Conservation (phyloP, 352 stramenopile genomes). For the Pythium pyrilobum region DNA sequence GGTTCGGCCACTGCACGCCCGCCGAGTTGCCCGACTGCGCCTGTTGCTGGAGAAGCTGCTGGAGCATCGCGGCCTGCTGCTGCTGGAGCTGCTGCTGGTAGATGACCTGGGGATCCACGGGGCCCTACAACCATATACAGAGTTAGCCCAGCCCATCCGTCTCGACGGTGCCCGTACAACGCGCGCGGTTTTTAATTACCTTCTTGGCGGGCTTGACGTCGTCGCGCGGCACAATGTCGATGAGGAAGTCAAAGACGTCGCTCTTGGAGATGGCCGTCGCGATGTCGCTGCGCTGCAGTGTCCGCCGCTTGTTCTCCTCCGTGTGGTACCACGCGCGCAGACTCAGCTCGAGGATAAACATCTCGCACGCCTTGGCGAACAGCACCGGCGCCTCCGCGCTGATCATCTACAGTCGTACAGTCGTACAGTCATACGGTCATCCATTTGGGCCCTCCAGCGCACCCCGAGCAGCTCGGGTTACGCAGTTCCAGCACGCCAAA, state of each 20-base stretch:
- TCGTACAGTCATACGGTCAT: no score
- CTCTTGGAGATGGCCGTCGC: constrained; percentile 88
- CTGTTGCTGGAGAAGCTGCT: constrained; percentile 84
- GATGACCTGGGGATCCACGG: constrained; percentile 63
- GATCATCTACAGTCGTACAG: constrained; percentile 90
- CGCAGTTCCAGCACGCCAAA: background rate
- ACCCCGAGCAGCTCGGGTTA: no score
- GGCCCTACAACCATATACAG: constrained; percentile 26
- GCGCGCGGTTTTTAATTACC: constrained; percentile 28
- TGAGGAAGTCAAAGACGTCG: constrained; percentile 91
- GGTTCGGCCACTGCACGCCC: constrained; percentile 64
- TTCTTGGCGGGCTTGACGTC: constrained; percentile 88
- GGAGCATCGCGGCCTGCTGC: constrained; percentile 83
- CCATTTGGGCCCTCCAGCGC: no score
- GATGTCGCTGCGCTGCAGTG: constrained; percentile 89
- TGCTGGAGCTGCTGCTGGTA: constrained; percentile 88
- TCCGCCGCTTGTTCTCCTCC: constrained; percentile 91
- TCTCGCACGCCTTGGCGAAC: constrained; percentile 93
- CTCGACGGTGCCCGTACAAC: background rate
- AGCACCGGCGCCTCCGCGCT: constrained; percentile 89
- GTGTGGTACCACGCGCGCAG: constrained; percentile 88
- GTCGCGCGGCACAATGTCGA: constrained; percentile 88
- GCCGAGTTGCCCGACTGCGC: constrained; percentile 46
- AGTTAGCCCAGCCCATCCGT: background rate
- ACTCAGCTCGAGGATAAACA: constrained; percentile 92